Base-by-base conservation (phyloP, 768 basidiomycete species). In the Boletus tomentosulus region DNA sequence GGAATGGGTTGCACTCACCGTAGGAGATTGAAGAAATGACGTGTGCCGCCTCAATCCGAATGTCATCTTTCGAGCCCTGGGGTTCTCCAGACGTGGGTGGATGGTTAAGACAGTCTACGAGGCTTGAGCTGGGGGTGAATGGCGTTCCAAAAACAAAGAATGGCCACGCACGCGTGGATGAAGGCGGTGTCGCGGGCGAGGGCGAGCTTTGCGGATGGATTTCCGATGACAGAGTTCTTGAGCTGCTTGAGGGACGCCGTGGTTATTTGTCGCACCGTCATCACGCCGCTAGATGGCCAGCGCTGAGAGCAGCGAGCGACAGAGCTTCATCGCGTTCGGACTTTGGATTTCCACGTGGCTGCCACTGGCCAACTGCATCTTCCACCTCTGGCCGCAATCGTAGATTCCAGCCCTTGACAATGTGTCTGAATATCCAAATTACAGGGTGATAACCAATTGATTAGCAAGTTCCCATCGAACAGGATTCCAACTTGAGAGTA, bases 211-310 rank as follows among this genome's bases (percentile, higher is more conserved):
- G 86, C 86, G 0, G 82, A 79, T 0, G 87, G 88, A 57, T 90
- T 92, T 2, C 89, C 89, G 37, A 91, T 90, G 46, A 90, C 85
- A 1, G 76, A 66, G 67, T 91, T 91, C 71, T 90, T 90, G 55
- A 82, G 77, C 55, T 76, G 73, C 71, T 88, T 90, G 58, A 89
- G 79, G 1, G 67, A 56, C 2, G 55, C 57, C 2, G 63, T 61
- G 0, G 69, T 57, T 52, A 69, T 65, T 44, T 58, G 64, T 51
- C 69, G 61, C 19, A 71, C 65, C 31, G 69, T 71, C 69, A 71
- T 63, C n/a, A 24, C n/a, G 2, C 45, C 9, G 16, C 10, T n/a
- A 31, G 22, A 19, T 19, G 19, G 19, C 19, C 19, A 19, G 19
- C 33, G 48, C 11, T 8, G 43, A 28, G 12, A 28, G 28, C 15